These are phyloP conservation scores for Aspergillus haitiensis DNA, from an alignment of 495 filamentous ascomycete genomes.

Conservation along the genomic window DNA sequence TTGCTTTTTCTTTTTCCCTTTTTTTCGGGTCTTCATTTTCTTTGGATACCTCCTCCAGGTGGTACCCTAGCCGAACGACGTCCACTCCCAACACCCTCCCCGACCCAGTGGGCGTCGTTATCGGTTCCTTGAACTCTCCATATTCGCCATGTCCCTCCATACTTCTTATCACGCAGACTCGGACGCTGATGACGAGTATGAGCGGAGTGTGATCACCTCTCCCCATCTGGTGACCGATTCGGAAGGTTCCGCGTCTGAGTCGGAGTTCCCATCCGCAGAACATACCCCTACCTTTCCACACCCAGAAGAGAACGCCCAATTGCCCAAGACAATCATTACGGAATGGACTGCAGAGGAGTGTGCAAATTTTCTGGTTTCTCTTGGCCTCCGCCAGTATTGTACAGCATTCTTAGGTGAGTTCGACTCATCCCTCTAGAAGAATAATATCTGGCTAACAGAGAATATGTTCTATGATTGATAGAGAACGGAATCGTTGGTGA, in stretches of 20 bases:
- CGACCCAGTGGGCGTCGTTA: conserved; percentile 19
- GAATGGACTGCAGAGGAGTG: conserved; percentile 90
- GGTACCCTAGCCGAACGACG: conserved; percentile 21
- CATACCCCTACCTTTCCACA: conserved; percentile 84
- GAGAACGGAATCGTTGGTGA: conserved; percentile 95
- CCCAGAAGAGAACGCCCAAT: conserved; percentile 61
- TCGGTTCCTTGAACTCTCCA: conserved; percentile 6
- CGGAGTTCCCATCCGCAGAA: conserved; percentile 76
- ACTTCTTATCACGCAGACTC: conserved; percentile 73
- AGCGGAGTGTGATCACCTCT: conserved; percentile 74
- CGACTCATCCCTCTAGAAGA: not conserved
- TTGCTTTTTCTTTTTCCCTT: too few relatives aligned
- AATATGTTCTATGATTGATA: conserved; percentile 31
- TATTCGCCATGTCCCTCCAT: conserved; percentile 48
- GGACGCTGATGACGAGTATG: conserved; percentile 94
- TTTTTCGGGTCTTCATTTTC: not conserved
- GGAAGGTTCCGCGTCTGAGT: conserved; percentile 77
- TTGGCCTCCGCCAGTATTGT: conserved; percentile 82
- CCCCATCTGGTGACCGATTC: conserved; percentile 72
- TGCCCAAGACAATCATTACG: conserved; percentile 76
- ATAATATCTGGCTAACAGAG: conserved; percentile 2
- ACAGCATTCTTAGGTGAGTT: conserved; percentile 74
- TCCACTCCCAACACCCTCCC: conserved; percentile 18
- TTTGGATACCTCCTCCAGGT: not conserved
- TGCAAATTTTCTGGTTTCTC: conserved; percentile 75